These are phyloP conservation scores for Sporothrix inflata DNA, from an alignment of 2,329 filamentous ascomycete species.

Conservation along the genomic window DNA sequence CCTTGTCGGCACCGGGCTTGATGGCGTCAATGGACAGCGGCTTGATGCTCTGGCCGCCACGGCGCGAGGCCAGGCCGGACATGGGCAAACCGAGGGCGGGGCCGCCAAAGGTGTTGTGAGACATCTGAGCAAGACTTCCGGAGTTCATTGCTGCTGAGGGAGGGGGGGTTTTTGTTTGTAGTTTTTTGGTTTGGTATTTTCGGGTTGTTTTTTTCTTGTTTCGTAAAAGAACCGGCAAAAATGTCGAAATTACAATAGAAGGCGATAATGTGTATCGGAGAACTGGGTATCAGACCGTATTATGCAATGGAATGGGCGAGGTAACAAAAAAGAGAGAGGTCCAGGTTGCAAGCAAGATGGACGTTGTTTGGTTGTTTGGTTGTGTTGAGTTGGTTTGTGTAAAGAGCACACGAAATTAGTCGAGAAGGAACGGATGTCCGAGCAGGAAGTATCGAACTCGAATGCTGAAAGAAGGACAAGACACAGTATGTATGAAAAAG, in stretches of 20 bases:
- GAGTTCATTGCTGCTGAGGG: conserved; percentile 72
- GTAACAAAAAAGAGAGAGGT: conserved; percentile 30
- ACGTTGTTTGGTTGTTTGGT: neutral
- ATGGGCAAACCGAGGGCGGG: conserved; percentile 74
- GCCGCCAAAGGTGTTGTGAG: conserved; percentile 78
- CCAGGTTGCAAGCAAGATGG: conserved; percentile 21
- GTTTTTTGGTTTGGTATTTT: neutral
- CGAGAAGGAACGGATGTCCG: conserved; percentile 15
- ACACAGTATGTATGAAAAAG: neutral
- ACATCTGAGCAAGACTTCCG: conserved; percentile 99
- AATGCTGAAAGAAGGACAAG: conserved; percentile 8
- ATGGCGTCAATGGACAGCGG: conserved; percentile 77
- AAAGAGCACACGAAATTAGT: conserved; percentile 26
- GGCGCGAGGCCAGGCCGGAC: conserved; percentile 79
- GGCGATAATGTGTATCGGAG: neutral
- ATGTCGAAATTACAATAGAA: conserved; percentile 13
- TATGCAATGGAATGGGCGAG: conserved; percentile 13
- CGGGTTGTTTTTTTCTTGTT: neutral
- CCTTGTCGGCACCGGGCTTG: conserved; percentile 69
- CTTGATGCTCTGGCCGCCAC: conserved; percentile 87
- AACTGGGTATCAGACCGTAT: conserved; percentile 25
- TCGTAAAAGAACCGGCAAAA: neutral
- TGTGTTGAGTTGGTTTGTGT: neutral
- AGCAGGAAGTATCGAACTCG: conserved; percentile 21
- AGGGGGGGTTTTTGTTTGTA: conserved; percentile 26